Evolutionary conservation across 768 basidiomycete genomes (phyloP), one percentile per base, ranked within the genome.

Genomic region (Filobasidium wieringae): DNA sequence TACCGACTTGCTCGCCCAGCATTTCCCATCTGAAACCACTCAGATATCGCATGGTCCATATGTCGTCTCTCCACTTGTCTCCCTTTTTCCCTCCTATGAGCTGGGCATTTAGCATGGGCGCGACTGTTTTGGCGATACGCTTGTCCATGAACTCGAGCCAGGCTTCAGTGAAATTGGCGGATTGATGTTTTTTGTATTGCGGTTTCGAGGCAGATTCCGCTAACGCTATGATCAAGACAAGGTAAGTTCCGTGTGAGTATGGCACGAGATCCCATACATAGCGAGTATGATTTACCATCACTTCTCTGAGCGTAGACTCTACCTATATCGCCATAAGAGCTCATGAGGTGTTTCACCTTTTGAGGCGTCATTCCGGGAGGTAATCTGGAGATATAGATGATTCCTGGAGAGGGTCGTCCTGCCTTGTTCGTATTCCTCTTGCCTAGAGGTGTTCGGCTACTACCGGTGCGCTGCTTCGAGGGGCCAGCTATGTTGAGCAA

Each of bases 11-110:
- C 74, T 97, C 95, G 6, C 89, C 92, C 58, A 99, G 78, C 93
- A 95, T 95, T 74, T 86, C 84, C 95, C 95, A 99, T 68, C 92
- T 95, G 79, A 97, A 99, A 68, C 83, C 86, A 8, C 92, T 92
- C 58, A 99, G 77, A 72, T 99, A 99, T 71, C 93, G 93, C 90
- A 97, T 93, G 57, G 95, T 96, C 95, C 95, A 99, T 7, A 99
- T 84, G 64, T 99, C 95, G 69, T 97, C 93, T 70, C 88, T 79
- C 88, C 89, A 96, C 63, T 65, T 64, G 60, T 75, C 74, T 14
- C 74, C 72, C 60, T 74, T 74, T 50, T 72, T 70, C 17, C 74
- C 71, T 29, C 93, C 95, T 59, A 99, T 91, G 0, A 89, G 81
- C 67, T 91, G 84, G 1, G 92, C 95, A 69, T 99, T 99, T 63